phyloP scores from a whole-genome alignment of 73 alveolate species.

The Tetrahymena borealis region DNA sequence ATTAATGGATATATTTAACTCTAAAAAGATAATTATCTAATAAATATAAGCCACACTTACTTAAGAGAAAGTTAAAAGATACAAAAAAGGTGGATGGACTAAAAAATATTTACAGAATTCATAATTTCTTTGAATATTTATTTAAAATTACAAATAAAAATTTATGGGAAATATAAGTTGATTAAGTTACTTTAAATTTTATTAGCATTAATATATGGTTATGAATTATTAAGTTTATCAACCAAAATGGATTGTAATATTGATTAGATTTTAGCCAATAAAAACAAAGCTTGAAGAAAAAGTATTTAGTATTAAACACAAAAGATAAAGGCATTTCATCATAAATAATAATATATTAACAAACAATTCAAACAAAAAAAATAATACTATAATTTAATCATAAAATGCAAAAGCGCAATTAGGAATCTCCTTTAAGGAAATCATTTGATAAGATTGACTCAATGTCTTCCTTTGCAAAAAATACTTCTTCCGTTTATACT shows the following conservation, averaged over 20 bases:
- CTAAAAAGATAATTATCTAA: too few species aligned
- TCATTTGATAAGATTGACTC: not conserved
- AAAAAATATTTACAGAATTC: not conserved
- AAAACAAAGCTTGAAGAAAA: too few species aligned
- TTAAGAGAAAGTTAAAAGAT: too few species aligned
- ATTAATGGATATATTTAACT: too few species aligned
- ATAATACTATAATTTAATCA: not conserved
- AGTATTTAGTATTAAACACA: too few species aligned
- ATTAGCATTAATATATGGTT: not conserved
- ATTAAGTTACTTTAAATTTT: not conserved
- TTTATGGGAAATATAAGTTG: not conserved
- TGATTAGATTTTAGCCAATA: too few species aligned
- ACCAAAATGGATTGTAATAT: too few species aligned
- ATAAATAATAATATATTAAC: not conserved
- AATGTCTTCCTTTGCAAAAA: not conserved
- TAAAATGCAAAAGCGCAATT: not conserved
- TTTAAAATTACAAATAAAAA: not conserved
- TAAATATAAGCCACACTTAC: too few species aligned
- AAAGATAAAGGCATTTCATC: not conserved
- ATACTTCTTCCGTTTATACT: not conserved
- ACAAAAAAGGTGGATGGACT: not conserved
- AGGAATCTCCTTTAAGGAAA: not conserved
- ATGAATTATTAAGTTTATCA: too few species aligned
- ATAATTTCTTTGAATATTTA: too few species aligned
- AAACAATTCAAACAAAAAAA: not conserved